A percentile compares a stretch with the other conserved stretches of the same genome.
phyloP scores from a whole-genome alignment of 1,139 yeast species.

The Meyerozyma smithsonii region DNA sequence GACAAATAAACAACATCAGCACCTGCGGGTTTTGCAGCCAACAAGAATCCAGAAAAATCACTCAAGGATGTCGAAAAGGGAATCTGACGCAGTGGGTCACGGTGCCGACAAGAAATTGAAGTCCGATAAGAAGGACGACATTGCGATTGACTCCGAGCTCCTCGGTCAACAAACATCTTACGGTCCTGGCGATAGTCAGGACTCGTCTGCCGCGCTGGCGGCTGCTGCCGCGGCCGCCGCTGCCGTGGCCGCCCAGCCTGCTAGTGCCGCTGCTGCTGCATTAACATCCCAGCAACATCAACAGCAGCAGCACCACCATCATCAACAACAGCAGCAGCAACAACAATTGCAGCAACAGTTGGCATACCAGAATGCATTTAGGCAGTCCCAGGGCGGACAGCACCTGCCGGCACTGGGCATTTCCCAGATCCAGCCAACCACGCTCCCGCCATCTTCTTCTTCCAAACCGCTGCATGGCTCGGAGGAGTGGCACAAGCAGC shows the following conservation, averaged over 20 bases:
- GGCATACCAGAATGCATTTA: slow-evolving; percentile 29
- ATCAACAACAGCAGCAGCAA: slow-evolving; percentile 18
- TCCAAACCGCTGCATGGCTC: slow-evolving; percentile 56
- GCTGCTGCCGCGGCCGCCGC: slow-evolving; percentile 35
- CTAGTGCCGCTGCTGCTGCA: slow-evolving; percentile 9
- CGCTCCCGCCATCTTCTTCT: slow-evolving; percentile 34
- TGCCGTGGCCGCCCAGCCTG: slow-evolving; percentile 15
- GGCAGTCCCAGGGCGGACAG: slow-evolving; percentile 18
- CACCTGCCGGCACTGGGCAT: slow-evolving; percentile 11
- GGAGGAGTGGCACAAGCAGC: slow-evolving; percentile 82
- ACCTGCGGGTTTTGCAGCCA: slow-evolving; percentile 3
- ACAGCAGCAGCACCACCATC: slow-evolving; percentile 18
- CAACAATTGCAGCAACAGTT: slow-evolving; percentile 24
- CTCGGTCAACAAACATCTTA: slow-evolving; percentile 42
- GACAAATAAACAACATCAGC: slow-evolving; percentile 11
- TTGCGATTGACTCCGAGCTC: slow-evolving; percentile 46
- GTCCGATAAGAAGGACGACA: slow-evolving; percentile 29
- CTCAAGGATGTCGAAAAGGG: slow-evolving; percentile 26
- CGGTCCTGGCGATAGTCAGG: slow-evolving; percentile 6
- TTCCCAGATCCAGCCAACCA: slow-evolving; percentile 25
- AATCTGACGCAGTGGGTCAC: slow-evolving; percentile 17
- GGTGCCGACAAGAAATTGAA: slow-evolving; percentile 22
- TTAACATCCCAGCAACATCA: slow-evolving; percentile 12
- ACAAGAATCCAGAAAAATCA: not conserved
- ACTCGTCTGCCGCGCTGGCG: slow-evolving; percentile 22